Base-by-base conservation (phyloP, 2,329 filamentous ascomycete genomes). In the Venturia effusa region DNA sequence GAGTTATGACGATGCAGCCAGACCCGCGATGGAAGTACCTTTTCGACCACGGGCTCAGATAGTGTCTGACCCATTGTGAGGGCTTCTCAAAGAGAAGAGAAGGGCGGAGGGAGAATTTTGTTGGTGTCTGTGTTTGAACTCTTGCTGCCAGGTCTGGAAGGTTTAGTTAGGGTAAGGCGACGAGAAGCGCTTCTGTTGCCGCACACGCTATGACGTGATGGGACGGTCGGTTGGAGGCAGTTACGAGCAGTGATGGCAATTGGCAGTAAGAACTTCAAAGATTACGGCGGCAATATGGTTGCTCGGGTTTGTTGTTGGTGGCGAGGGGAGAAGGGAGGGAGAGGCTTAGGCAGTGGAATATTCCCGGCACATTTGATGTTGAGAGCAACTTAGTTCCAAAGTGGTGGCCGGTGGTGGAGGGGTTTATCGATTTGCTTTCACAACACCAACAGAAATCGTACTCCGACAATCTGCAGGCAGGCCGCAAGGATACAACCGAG, bases 21-120 rank as follows among this genome's bases (percentile, higher is more conserved):
- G 30, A 57, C 34, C 51, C 51, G 30, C 51, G 55, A 30, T 55
- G 34, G 48, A 61, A 59, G 67, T 84, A 99, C 94, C 92, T 99
- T 99, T 76, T 97, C 94, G 77, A 96, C 89, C 74, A 99, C 92
- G 73, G 94, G 94, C 83, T 99, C 94, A 74, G 93, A 97, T 75
- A 99, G 88, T 78, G 94, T 99, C 84, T 99, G 94, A 85, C 94
- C 94, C 94, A 99, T 99, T 79, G 75, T 82, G 74, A 71, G 76
- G 57, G 45, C 61, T 57, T 39, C 45, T 63, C 61, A 57, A 45
- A 43, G 32, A 39, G 61, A 63, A 48, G 48, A 45, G 43, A 45
- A 43, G 32, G 27, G 61, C 57, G 37, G 48, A 54, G 39, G 13
- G 41, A 51, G 32, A 10, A 11, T 24, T 8, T 15, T 48, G 37